Base-by-base conservation (phyloP, 2,329 filamentous ascomycete genomes). In the Botryotinia calthae region DNA sequence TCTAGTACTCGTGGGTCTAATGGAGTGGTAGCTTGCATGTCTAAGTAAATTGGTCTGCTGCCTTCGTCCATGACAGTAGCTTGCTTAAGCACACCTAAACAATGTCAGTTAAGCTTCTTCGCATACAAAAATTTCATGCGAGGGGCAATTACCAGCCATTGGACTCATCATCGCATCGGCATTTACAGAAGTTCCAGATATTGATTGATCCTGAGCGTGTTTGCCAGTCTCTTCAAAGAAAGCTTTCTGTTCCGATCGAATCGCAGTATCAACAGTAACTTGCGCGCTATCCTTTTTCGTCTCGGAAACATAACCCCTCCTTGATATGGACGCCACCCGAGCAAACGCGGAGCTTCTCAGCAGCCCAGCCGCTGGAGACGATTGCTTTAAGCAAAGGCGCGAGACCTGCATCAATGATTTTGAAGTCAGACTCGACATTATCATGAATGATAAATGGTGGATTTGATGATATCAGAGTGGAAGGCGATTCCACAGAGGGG, bases 21-120 rank as follows among this genome's bases (percentile, higher is more conserved):
- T 28, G 96, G 96, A 0, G 96, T 99, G 1, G 96, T 99, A 51
- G 96, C 94, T 84, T 99, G 96, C 91, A 97, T 97, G 81, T 99
- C 96, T 71, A 99, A 91, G 80, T 99, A 99, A 81, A 99, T 98
- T 56, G 96, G 96, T 74, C 96, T 88, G 75, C 93, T 91, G 73
- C 96, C 96, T 82, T 97, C 91, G 77, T 97, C 95, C 91, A 98
- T 93, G 76, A 97, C 86, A 20, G 94, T 94, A 14, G 95, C 95
- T 82, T 97, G 92, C 85, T 96, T 97, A 75, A 99, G 86, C 63
- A 98, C 91, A 76, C 93, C 92, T 80, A 59, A 65, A 58, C 72
- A 59, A 67, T 61, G 71, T 77, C 58, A 79, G 74, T 44, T 63
- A 80, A 78, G 70, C 18, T 73, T 59, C 68, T 44, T 63, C 70